Percentiles rank a stretch among this genome's conserved stretches.
phyloP scores from a whole-genome alignment of 2,329 filamentous ascomycete species.

The Exophiala sp. region DNA sequence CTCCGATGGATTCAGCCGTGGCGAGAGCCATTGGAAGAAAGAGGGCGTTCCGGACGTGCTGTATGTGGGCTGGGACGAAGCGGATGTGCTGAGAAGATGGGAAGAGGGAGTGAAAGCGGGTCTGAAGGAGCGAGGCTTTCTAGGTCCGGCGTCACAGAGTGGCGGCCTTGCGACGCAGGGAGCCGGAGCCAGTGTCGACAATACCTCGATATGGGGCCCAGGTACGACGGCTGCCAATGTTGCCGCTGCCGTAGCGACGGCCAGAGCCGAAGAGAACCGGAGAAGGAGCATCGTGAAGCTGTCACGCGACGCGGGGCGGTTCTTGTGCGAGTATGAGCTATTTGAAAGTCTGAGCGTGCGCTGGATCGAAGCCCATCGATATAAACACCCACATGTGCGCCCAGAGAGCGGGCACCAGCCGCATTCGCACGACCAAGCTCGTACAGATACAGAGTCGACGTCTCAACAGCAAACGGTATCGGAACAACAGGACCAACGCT shows the following conservation, averaged over 20 bases:
- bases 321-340: constrained; percentile 74
- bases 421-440: too few relatives aligned
- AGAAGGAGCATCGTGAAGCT: constrained; percentile 44
- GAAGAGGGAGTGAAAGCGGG: constrained; percentile 34
- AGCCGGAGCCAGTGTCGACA: background rate
- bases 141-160: background rate
- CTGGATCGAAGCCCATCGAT: constrained; percentile 15
- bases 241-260: constrained; percentile 1
- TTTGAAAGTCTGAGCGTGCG: constrained; percentile 43
- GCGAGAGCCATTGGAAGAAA: constrained; percentile 50
- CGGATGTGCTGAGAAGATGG: constrained; percentile 55
- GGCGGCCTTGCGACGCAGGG: background rate
- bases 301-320: constrained; percentile 65
- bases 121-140: constrained; percentile 13
- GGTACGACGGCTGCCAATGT: constrained; percentile 1
- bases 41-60: constrained; percentile 48
- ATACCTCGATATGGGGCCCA: constrained; percentile 13
- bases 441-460: too few relatives aligned
- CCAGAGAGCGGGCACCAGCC: too few relatives aligned
- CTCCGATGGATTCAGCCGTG: constrained; percentile 36
- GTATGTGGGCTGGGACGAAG: constrained; percentile 50
- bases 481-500: too few relatives aligned
- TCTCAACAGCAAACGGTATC: too few relatives aligned
- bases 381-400: background rate
- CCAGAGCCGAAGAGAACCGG: constrained; percentile 11